These are phyloP conservation scores for Peterozyma xylosa DNA, from an alignment of 805 yeast genomes.

Conservation along the genomic window DNA sequence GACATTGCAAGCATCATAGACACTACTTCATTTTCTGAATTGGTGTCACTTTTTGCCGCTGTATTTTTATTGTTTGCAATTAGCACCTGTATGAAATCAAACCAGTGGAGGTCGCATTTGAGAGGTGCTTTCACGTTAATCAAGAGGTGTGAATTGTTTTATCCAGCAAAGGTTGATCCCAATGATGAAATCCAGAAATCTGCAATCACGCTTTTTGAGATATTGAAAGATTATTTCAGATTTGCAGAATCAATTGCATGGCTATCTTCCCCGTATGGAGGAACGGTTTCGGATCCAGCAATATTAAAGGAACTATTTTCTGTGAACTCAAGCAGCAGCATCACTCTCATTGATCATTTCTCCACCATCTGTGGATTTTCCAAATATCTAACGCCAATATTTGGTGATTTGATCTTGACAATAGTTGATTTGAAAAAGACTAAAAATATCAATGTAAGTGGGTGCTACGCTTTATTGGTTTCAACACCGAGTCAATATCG, in stretches of 20 bases:
- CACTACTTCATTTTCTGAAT: slow-evolving; percentile 5
- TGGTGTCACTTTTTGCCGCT: slow-evolving; percentile 5
- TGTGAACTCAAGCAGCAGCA: slow-evolving; percentile 4
- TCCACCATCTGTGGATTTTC: slow-evolving; percentile 7
- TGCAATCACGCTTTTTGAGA: slow-evolving; percentile 6
- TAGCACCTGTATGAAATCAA: slow-evolving; percentile 7
- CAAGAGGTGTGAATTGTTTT: slow-evolving; percentile 7
- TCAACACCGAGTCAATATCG: slow-evolving; percentile 1
- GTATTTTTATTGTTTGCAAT: slow-evolving; percentile 7
- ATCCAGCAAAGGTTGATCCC: slow-evolving; percentile 1
- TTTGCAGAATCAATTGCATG: slow-evolving; percentile 9
- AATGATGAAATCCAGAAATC: not conserved
- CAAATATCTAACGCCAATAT: slow-evolving; percentile 4
- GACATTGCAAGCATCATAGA: slow-evolving; percentile 4
- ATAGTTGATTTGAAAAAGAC: slow-evolving; percentile 1
- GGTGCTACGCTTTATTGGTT: slow-evolving; percentile 5
- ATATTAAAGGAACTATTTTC: slow-evolving; percentile 4
- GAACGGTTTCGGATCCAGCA: not conserved
- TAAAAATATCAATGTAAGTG: slow-evolving; percentile 1
- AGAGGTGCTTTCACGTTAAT: slow-evolving; percentile 8
- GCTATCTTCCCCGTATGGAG: slow-evolving; percentile 9
- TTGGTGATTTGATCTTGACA: slow-evolving; percentile 4
- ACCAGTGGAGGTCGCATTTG: slow-evolving; percentile 9
- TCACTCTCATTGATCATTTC: slow-evolving; percentile 5
- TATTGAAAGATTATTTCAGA: slow-evolving; percentile 6